Evolutionary conservation across 73 alveolate species (phyloP).

Genomic region (Paraurostyla sp.): DNA sequence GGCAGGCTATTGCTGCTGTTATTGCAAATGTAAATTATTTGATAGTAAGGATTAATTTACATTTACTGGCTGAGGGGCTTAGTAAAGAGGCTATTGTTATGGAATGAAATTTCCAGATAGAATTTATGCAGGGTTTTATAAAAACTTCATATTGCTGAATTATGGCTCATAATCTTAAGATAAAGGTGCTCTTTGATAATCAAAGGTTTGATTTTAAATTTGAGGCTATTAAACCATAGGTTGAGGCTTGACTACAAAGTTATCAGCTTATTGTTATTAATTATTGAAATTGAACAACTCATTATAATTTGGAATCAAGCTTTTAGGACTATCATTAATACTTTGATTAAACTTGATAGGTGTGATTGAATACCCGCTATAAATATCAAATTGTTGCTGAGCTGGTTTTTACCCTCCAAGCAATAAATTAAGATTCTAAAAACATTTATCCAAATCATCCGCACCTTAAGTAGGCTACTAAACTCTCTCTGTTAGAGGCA

Average conservation of each 20-base stretch:
- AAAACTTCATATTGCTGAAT: not conserved
- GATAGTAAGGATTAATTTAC: not conserved
- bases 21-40: not conserved
- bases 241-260: not conserved
- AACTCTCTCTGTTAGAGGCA: not conserved
- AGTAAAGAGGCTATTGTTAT: not conserved
- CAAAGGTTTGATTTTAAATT: not conserved
- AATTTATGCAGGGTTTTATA: not conserved
- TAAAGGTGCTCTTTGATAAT: not conserved
- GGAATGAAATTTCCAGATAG: not conserved
- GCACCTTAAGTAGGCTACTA: not conserved
- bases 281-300: conserved; percentile 32
- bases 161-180: conserved; percentile 31
- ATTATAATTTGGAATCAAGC: not conserved
- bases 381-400: not conserved
- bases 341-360: conserved; percentile 37
- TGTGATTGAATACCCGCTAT: conserved; percentile 27
- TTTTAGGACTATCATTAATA: conserved; percentile 3
- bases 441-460: conserved; percentile 40
- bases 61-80: not conserved
- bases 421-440: conserved; percentile 20
- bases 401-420: not conserved
- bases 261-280: too few species aligned
- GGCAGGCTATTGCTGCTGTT: not conserved
- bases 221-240: not conserved